Evolutionary conservation across 805 yeast species (phyloP), one percentile per base, ranked within the genome.

Genomic region (Candida maltosa): DNA sequence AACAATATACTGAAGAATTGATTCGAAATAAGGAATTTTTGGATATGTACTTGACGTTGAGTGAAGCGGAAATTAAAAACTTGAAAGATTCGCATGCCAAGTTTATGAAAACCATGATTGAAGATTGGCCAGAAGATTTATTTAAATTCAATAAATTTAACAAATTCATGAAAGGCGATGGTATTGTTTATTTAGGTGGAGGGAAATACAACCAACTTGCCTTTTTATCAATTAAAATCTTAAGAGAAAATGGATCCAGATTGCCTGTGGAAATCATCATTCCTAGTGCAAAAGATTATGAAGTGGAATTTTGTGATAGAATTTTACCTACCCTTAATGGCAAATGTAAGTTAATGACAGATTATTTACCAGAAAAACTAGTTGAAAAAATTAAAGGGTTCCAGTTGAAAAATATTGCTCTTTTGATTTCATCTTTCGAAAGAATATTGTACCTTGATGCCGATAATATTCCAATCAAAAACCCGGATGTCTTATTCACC

Each of bases 291-390:
- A 23, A 37, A 10, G 70, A 64, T 35, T 60, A 46, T 39, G 66
- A 64, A 42, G 40, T 47, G 26, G 58, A 60, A 29, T 51, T 64
- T 22, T 65, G 70, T 45, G 45, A 48, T 35, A 42, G 37, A 21
- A 40, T 62, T 26, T 49, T 65, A 27, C 70, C 69, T 2, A 35
- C 36, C 6, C 44, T 61, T 29, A 59, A 62, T 44, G 68, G 56
- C 6, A 44, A 41, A 22, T 65, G 70, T 46, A 54, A 51, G 40
- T 69, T 78, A 34, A 62, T 86, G 59, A 69, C 72, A 12, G 77
- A 79, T 37, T 54, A 48, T 32, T 49, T 65, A 27, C 63, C 68
- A 1, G 35, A 42, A 21, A 22, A 34, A 1, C 27, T 52, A 11
- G 42, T 51, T 32, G 38, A 40, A 19, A 44, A 48, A 14, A 43